Percentiles rank a stretch among this genome's conserved stretches.
Evolutionary conservation across 1,284 basidiomycete genomes (phyloP).

Genomic region (Gymnopus androsaceus): DNA sequence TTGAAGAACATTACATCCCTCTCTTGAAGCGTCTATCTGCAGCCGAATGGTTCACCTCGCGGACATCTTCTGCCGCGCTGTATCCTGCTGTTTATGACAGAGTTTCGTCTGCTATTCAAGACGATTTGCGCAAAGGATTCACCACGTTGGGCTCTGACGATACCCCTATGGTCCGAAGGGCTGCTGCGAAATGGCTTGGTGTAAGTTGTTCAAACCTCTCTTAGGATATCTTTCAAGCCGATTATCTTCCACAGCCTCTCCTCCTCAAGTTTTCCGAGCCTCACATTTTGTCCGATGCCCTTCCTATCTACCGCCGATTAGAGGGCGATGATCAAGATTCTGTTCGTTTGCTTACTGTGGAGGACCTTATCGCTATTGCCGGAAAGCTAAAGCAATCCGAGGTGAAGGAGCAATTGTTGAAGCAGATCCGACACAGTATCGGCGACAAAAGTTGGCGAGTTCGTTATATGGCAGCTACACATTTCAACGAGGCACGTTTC

Average conservation of each 20-base stretch:
- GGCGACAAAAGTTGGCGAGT: conserved; percentile 99
- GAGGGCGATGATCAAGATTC: conserved; percentile 98
- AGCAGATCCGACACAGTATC: conserved; percentile 86
- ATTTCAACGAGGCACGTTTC: conserved; percentile 86
- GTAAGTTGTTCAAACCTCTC: conserved; percentile 51
- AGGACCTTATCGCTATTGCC: conserved; percentile 93
- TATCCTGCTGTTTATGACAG: conserved; percentile 92
- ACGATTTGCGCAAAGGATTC: conserved; percentile 89
- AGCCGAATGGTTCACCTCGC: conserved; percentile 99
- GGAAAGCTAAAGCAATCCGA: conserved; percentile 83
- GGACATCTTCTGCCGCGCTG: conserved; percentile 93
- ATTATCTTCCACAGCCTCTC: conserved; percentile 58
- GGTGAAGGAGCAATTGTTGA: conserved; percentile 88
- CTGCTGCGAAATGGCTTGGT: conserved; percentile 94
- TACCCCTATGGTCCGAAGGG: conserved; percentile 98
- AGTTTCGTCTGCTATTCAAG: conserved; percentile 75
- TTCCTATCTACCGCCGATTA: conserved; percentile 93
- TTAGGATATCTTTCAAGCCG: neutral
- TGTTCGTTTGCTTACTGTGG: conserved; percentile 93
- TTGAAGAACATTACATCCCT: conserved; percentile 93
- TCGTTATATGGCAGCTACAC: conserved; percentile 97
- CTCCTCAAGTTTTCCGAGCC: conserved; percentile 76
- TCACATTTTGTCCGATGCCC: conserved; percentile 84
- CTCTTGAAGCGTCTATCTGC: conserved; percentile 86
- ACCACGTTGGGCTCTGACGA: conserved; percentile 87